Evolutionary conservation across 179 eudicot genomes (phyloP).

Genomic region (Vitellaria paradoxa): DNA sequence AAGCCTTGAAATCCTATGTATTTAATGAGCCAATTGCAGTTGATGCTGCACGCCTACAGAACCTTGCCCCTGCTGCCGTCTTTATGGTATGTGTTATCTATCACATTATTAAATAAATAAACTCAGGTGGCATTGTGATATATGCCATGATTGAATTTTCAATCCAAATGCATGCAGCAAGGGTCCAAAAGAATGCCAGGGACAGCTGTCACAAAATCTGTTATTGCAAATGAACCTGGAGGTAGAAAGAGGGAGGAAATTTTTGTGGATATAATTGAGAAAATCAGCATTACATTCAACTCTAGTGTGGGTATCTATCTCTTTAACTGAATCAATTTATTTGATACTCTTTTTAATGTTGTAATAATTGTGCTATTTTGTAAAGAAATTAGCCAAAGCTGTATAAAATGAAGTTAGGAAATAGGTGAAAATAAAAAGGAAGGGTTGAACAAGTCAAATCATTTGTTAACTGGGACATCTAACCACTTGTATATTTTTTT

Average conservation of each 20-base stretch:
- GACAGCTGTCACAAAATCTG: constrained; percentile 94
- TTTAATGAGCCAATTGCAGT: constrained; percentile 91
- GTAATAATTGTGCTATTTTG: neutral
- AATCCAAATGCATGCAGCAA: constrained; percentile 60
- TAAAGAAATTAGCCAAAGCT: neutral
- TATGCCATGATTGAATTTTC: constrained; percentile 19
- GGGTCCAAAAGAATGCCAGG: constrained; percentile 97
- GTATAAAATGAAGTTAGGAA: neutral
- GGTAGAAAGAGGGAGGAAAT: constrained; percentile 97
- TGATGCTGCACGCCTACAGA: constrained; percentile 80
- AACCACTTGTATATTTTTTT: neutral
- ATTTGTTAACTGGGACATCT: neutral
- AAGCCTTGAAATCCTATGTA: constrained; percentile 80
- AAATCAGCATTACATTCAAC: constrained; percentile 95
- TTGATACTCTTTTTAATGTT: neutral
- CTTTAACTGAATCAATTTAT: neutral
- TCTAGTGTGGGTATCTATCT: constrained; percentile 70
- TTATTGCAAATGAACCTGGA: constrained; percentile 94
- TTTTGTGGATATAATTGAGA: constrained; percentile 96
- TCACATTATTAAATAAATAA: neutral
- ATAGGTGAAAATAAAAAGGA: neutral
- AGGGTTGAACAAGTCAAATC: neutral
- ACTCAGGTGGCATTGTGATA: neutral
- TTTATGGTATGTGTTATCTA: constrained; percentile 64
- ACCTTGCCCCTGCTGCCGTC: constrained; percentile 81